phyloP scores from a whole-genome alignment of 495 filamentous ascomycete genomes.

The Aspergillus cristatus region DNA sequence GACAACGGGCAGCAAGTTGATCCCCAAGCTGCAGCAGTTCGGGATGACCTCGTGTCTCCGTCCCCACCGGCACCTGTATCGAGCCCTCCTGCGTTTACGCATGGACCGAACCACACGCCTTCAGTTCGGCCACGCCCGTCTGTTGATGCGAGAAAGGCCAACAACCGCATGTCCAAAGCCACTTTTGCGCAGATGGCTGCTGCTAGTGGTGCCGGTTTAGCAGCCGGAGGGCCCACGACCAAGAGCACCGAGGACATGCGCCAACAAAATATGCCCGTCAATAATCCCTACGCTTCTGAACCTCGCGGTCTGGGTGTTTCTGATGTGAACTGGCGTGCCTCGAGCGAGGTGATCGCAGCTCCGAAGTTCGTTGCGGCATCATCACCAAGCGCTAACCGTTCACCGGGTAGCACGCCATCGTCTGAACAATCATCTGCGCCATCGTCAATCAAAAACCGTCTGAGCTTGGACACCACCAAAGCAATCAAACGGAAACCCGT shows the following conservation, averaged over 20 bases:
- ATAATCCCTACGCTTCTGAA: not conserved
- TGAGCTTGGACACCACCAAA: conserved; percentile 31
- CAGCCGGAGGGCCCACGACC: conserved; percentile 21
- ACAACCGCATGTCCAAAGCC: conserved; percentile 68
- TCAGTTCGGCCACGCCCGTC: conserved; percentile 57
- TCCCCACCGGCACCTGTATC: conserved; percentile 64
- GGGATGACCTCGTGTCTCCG: conserved; percentile 43
- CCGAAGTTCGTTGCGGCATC: no score
- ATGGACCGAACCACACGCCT: conserved; percentile 59
- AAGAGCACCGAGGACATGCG: conserved; percentile 5
- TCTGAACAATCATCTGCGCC: no score
- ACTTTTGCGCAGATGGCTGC: conserved; percentile 70
- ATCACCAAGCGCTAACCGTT: no score
- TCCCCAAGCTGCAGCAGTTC: conserved; percentile 14
- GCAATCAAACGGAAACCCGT: conserved; percentile 53
- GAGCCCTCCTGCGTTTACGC: conserved; percentile 66
- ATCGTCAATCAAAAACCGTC: conserved; percentile 18
- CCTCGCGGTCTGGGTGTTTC: not conserved
- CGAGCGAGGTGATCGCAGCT: no score
- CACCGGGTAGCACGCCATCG: no score
- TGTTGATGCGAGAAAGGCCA: conserved; percentile 66
- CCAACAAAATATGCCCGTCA: not conserved
- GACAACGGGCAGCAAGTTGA: conserved; percentile 31
- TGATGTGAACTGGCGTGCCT: no score
- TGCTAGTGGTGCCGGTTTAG: conserved; percentile 19